Conservation (phyloP, 805 yeast species). For the Lipomyces starkeyi region DNA sequence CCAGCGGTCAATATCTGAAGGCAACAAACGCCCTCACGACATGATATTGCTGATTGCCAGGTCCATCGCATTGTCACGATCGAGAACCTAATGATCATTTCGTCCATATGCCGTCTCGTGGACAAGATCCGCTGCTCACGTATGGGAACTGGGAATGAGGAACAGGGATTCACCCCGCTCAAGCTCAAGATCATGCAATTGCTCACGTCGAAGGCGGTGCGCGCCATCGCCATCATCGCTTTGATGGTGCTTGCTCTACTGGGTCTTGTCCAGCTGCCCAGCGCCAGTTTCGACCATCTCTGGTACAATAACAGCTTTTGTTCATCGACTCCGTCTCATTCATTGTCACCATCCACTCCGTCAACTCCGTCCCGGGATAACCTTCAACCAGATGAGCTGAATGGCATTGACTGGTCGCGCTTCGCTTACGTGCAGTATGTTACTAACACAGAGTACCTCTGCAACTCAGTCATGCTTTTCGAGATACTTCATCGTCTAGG, state of each 20-base stretch:
- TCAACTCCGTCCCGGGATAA: not conserved
- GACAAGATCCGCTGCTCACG: not conserved
- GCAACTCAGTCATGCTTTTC: slow-evolving; percentile 11
- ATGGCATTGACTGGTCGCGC: slow-evolving; percentile 3
- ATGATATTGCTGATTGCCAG: not conserved
- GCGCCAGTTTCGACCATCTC: not conserved
- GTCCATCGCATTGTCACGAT: not conserved
- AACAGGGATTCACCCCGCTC: too few relatives aligned
- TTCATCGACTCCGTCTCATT: too few relatives aligned
- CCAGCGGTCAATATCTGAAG: not conserved
- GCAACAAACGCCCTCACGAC: not conserved
- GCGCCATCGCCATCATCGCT: not conserved
- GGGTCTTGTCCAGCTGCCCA: slow-evolving; percentile 1
- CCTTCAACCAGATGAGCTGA: not conserved
- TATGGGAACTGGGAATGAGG: not conserved
- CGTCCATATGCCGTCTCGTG: not conserved
- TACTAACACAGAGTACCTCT: slow-evolving; percentile 1
- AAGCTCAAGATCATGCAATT: not conserved
- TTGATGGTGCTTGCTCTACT: not conserved
- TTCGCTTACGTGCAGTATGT: slow-evolving; percentile 12
- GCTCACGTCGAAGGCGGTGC: slow-evolving; percentile 2
- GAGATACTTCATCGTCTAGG: not conserved
- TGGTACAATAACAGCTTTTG: too few relatives aligned
- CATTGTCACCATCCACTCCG: not conserved
- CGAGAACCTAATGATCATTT: not conserved